These are phyloP conservation scores for Pseudozyma hubeiensis DNA, from an alignment of 1,284 basidiomycete genomes.

Conservation along the genomic window DNA sequence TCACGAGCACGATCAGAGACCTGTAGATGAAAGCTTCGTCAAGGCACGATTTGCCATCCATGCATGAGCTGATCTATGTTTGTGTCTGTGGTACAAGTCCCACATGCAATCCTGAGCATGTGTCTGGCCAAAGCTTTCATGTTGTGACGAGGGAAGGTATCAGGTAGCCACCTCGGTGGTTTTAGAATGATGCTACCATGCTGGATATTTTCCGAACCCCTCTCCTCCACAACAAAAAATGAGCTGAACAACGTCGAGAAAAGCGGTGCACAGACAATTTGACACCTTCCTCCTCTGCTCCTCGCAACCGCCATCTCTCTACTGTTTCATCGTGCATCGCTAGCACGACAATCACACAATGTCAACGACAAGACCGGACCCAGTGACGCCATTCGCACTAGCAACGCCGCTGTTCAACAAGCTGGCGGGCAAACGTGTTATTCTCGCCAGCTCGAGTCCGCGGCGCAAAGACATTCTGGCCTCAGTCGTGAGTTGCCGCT, in stretches of 20 bases:
- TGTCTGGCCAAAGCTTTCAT: no score
- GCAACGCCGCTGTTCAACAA: slow-evolving; percentile 59
- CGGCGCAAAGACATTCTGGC: slow-evolving; percentile 62
- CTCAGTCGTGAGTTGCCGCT: slow-evolving; percentile 44
- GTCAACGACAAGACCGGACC: slow-evolving; percentile 27
- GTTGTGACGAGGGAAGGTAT: no score
- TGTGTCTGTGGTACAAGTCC: no score
- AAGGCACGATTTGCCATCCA: no score
- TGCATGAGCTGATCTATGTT: no score
- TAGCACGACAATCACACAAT: slow-evolving; percentile 1
- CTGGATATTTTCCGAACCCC: not conserved
- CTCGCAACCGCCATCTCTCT: no score
- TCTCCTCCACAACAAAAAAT: slow-evolving; percentile 9
- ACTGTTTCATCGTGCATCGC: no score
- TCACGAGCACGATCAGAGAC: not conserved
- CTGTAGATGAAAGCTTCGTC: no score
- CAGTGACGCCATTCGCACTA: slow-evolving; percentile 54
- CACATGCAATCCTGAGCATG: no score
- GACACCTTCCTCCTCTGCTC: not conserved
- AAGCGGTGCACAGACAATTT: slow-evolving; percentile 11
- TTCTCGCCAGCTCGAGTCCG: slow-evolving; percentile 62
- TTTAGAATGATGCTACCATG: not conserved
- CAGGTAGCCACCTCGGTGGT: no score
- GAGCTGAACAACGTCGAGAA: slow-evolving; percentile 13
- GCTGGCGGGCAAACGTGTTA: slow-evolving; percentile 58